Evolutionary conservation across 495 filamentous ascomycete genomes (phyloP).

Genomic region (Cercophora samala): DNA sequence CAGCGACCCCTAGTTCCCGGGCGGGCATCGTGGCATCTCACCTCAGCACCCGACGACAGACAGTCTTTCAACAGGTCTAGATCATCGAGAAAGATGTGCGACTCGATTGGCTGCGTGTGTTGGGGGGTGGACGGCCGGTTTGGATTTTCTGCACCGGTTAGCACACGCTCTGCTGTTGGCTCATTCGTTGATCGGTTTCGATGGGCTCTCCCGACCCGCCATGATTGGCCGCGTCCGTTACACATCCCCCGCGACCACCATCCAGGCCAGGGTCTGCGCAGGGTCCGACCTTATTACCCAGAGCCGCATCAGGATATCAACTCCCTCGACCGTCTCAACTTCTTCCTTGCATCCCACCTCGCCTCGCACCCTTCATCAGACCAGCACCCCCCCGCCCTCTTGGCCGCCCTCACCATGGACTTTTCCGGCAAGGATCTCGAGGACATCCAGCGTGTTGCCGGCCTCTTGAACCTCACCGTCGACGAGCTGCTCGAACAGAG

Average conservation of each 20-base stretch:
- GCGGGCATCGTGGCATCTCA: too few relatives aligned
- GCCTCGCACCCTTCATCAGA: neutral
- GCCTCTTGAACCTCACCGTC: constrained; percentile 30
- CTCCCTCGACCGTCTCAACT: constrained; percentile 3
- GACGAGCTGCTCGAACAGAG: constrained; percentile 32
- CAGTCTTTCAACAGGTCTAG: neutral
- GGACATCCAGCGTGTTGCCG: constrained; percentile 31
- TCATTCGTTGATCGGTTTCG: constrained; percentile 31
- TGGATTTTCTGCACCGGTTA: constrained; percentile 24
- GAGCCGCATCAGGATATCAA: constrained; percentile 29
- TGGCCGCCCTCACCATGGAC: constrained; percentile 23
- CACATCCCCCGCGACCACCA: constrained; percentile 20
- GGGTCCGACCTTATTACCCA: constrained; percentile 8
- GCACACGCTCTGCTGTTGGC: constrained; percentile 21
- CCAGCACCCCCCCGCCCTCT: neutral
- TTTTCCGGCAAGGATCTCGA: constrained; percentile 29
- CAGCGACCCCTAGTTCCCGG: too few relatives aligned
- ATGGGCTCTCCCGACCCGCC: constrained; percentile 5
- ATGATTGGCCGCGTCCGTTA: constrained; percentile 24
- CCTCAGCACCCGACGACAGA: neutral
- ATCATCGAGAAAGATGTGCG: constrained; percentile 1
- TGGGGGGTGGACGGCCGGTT: constrained; percentile 18
- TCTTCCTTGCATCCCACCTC: neutral
- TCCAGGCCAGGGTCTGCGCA: constrained; percentile 7
- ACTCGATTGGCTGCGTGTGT: constrained; percentile 23